These are phyloP conservation scores for Globisporangium parvum DNA, from an alignment of 352 stramenopile species.

Conservation along the genomic window DNA sequence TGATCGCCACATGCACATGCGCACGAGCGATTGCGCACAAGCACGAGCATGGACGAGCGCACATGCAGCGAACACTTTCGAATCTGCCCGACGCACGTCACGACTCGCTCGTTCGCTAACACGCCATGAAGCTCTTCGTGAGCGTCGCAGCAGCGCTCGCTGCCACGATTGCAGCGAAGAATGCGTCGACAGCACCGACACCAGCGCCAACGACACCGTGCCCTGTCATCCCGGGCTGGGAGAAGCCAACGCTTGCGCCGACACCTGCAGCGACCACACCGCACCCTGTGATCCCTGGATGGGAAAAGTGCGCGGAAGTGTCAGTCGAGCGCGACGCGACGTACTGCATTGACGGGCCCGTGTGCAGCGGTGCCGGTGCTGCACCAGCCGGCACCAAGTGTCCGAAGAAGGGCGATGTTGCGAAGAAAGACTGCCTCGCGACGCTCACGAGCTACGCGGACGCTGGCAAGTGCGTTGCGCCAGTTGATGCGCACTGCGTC, in stretches of 20 bases:
- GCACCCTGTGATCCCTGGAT: slow-evolving; percentile 3
- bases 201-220: too few species aligned
- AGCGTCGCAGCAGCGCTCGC: too few species aligned
- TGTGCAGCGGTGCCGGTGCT: slow-evolving; percentile 50
- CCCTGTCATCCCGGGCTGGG: too few species aligned
- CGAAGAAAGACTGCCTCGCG: slow-evolving; percentile 48
- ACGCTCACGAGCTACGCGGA: slow-evolving; percentile 50
- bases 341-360: slow-evolving; percentile 58
- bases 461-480: slow-evolving; percentile 40
- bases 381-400: slow-evolving; percentile 36
- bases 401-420: slow-evolving; percentile 51
- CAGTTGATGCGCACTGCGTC: slow-evolving; percentile 38
- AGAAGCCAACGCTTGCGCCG: too few species aligned
- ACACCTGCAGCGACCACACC: neutral
- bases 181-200: neutral
- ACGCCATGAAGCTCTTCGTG: too few species aligned
- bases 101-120: too few species aligned
- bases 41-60: too few species aligned
- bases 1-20: too few species aligned
- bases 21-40: too few species aligned
- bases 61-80: too few species aligned
- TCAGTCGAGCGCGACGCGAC: slow-evolving; percentile 67
- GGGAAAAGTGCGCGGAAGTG: slow-evolving; percentile 30
- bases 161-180: too few species aligned
- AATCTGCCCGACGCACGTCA: too few species aligned